Evolutionary conservation across 345 rosid genomes (phyloP), one percentile per base, ranked within the genome.

Genomic region (Cardiospermum halicacabum): DNA sequence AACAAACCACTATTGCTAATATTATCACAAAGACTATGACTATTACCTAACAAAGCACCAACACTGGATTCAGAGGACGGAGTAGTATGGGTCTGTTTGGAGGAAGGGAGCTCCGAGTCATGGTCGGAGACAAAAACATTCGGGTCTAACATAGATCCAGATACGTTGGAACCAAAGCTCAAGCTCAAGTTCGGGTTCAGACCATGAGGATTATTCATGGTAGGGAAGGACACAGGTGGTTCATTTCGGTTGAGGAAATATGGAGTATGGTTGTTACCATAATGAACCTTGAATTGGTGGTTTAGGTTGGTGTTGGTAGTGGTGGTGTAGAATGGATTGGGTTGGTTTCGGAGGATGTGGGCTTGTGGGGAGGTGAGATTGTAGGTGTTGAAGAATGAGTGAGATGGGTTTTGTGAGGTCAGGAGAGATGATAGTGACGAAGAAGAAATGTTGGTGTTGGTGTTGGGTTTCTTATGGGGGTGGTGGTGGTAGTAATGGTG

Each of bases 151-250:
- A n/a, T n/a, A n/a, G n/a, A n/a, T n/a, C 80, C 89, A 80, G 75
- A 77, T 15, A 82, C 74, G 78, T 81, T 65, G 25, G 90, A 83
- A 66, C 83, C 78, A 55, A 72, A 87, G 66, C 78, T 80, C 70
- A 74, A 25, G 30, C n/a, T n/a, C n/a, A n/a, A n/a, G n/a, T n/a
- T n/a, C n/a, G n/a, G n/a, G n/a, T 55, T 67, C 77, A 19, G 48
- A 54, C 10, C 49, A n/a, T 28, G 5, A 0, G 24, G 37, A 31
- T 60, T 60, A 18, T 56, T 50, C 30, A 70, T 49, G 7, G 50
- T 30, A 16, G 69, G 69, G 19, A 45, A 28, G 7, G 60, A 34
- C 48, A 49, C 32, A 22, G 68, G n/a, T 51, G 54, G 71, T 3
- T 31, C 19, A 55, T 39, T 67, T 30, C 70, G 73, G 25, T 65